Percentiles rank a stretch among this genome's conserved stretches.
phyloP scores from a whole-genome alignment of 768 basidiomycete species.

The Russula ochroleuca region DNA sequence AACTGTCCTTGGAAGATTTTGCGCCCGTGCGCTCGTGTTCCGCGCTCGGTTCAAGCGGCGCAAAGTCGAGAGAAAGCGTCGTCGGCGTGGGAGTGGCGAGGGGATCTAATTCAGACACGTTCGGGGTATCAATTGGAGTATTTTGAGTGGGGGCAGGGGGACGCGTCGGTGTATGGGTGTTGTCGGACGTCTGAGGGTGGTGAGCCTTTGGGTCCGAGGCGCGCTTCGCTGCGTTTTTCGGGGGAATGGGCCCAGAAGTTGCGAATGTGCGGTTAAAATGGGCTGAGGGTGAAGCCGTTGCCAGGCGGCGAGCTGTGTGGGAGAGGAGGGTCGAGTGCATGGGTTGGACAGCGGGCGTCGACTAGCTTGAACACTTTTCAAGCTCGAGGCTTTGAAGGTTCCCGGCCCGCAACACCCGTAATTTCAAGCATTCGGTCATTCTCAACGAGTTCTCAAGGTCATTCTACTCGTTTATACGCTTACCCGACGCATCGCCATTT shows the following conservation, averaged over 20 bases:
- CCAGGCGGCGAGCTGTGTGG: constrained; percentile 10
- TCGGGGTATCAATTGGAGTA: background rate
- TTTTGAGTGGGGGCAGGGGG: constrained; percentile 6
- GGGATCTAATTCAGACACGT: background rate
- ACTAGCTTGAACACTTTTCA: background rate
- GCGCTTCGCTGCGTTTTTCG: constrained; percentile 7
- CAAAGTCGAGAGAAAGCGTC: constrained; percentile 50
- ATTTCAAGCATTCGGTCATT: background rate
- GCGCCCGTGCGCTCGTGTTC: constrained; percentile 63
- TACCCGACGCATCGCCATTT: background rate
- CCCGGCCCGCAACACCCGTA: background rate
- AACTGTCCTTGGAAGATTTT: constrained; percentile 68
- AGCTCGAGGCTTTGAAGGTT: background rate
- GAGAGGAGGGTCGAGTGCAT: constrained; percentile 21
- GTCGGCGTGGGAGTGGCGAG: constrained; percentile 28
- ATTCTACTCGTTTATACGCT: background rate
- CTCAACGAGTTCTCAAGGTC: too few relatives aligned
- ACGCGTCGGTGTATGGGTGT: background rate
- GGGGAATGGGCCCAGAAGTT: background rate
- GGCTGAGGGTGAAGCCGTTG: background rate
- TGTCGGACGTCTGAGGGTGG: background rate
- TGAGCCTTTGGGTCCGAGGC: background rate
- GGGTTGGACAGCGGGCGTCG: background rate
- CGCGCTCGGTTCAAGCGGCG: constrained; percentile 41
- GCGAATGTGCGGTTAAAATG: constrained; percentile 1